Conservation (phyloP, 768 basidiomycete genomes). For the Phanerochaete carnosa region DNA sequence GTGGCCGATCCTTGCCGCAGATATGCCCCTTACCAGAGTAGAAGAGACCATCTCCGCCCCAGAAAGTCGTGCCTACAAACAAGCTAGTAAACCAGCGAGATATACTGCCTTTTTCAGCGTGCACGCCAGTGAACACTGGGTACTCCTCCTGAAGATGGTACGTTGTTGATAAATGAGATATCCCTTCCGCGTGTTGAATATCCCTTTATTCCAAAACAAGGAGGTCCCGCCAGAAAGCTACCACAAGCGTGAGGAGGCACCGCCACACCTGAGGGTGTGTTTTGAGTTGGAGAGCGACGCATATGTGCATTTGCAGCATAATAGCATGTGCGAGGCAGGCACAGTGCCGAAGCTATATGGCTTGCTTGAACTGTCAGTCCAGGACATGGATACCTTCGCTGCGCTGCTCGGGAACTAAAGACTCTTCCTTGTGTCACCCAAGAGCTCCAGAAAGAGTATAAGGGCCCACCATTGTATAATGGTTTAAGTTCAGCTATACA, state of each 20-base stretch:
- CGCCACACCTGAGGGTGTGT: neutral
- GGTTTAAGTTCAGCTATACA: too few species aligned
- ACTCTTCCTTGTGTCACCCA: too few species aligned
- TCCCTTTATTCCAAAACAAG: neutral
- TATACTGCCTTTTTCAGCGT: neutral
- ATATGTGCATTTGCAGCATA: neutral
- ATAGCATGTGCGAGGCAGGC: neutral
- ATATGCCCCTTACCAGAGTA: neutral
- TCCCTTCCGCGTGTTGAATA: neutral
- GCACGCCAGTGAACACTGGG: neutral
- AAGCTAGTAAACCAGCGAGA: neutral
- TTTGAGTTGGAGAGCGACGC: neutral
- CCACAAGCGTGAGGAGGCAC: neutral
- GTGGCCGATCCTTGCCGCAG: neutral
- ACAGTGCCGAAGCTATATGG: neutral
- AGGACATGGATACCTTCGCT: neutral
- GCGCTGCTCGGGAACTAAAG: neutral
- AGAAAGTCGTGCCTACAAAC: neutral
- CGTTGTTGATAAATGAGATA: neutral
- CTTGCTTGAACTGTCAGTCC: neutral
- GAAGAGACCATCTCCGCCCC: neutral
- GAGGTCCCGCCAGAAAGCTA: neutral
- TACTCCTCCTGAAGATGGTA: neutral
- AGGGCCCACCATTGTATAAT: too few species aligned
- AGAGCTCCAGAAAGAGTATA: too few species aligned